Evolutionary conservation across 1,139 yeast species (phyloP).

Genomic region (Ashbya aceris): DNA sequence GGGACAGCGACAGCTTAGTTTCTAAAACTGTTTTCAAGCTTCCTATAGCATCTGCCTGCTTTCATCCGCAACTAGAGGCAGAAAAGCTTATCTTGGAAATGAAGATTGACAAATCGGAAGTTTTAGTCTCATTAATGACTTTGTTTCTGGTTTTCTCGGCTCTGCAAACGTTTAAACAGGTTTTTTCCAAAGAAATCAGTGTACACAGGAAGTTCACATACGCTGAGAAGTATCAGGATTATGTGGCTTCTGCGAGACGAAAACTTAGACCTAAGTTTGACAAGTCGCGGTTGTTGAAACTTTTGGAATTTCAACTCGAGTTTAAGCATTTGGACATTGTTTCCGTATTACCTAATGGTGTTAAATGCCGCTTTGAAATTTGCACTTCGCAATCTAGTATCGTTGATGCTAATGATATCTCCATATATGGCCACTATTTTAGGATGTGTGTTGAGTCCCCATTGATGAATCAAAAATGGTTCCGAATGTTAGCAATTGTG

Average conservation of each 20-base stretch:
- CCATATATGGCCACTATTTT: conserved; percentile 30
- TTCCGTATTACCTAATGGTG: conserved; percentile 38
- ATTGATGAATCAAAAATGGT: conserved; percentile 39
- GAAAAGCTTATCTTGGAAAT: conserved; percentile 29
- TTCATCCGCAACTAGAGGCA: conserved; percentile 24
- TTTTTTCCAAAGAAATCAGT: conserved; percentile 29
- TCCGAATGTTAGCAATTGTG: conserved; percentile 38
- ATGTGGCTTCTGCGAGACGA: conserved; percentile 17
- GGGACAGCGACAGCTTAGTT: conserved; percentile 20
- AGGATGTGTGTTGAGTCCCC: conserved; percentile 52
- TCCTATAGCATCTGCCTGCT: conserved; percentile 19
- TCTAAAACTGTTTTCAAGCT: conserved; percentile 29
- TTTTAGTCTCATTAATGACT: conserved; percentile 40
- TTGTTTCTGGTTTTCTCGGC: conserved; percentile 48
- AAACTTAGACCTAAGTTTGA: conserved; percentile 14
- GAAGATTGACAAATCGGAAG: conserved; percentile 29
- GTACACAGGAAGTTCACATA: conserved; percentile 27
- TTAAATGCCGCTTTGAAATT: conserved; percentile 41
- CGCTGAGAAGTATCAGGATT: conserved; percentile 21
- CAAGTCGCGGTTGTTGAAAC: conserved; percentile 15
- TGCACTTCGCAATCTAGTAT: conserved; percentile 23
- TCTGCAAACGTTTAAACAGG: conserved; percentile 41
- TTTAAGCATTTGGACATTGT: conserved; percentile 24
- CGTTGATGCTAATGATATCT: conserved; percentile 13
- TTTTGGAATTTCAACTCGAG: conserved; percentile 20